Conservation (phyloP, 495 filamentous ascomycete genomes). For the Penicillium mononematosum region DNA sequence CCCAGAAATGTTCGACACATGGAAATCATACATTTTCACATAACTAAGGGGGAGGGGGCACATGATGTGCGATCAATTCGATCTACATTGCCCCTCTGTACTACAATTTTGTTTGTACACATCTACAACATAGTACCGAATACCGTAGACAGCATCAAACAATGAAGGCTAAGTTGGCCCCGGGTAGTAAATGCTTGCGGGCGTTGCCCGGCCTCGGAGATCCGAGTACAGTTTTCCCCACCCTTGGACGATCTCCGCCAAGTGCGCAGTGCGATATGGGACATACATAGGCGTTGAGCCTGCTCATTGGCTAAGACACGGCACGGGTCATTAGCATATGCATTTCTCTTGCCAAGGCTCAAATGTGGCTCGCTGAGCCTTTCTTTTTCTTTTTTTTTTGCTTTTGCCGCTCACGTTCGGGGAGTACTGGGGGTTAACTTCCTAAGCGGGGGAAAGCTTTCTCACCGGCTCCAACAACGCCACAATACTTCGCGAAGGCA, state of each 20-base stretch:
- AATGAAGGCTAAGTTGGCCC: conserved; percentile 1
- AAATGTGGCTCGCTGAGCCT: conserved; percentile 24
- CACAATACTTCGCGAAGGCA: conserved; percentile 6
- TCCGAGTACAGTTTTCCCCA: conserved; percentile 13
- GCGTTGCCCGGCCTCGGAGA: conserved; percentile 14
- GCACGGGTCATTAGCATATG: conserved; percentile 23
- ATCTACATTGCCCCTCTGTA: conserved; percentile 10
- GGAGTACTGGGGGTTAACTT: conserved; percentile 6
- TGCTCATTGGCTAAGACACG: conserved; percentile 23
- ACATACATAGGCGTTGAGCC: conserved; percentile 6
- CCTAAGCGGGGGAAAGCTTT: conserved; percentile 13
- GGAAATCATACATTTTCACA: conserved; percentile 8
- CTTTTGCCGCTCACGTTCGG: conserved; percentile 8
- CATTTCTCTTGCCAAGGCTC: conserved; percentile 21
- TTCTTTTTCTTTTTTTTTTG: conserved; percentile 1
- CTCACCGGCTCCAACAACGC: conserved; percentile 10
- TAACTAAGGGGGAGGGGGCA: conserved; percentile 15
- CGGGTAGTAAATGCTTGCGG: conserved; percentile 13
- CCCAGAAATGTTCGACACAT: conserved; percentile 20
- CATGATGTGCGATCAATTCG: conserved; percentile 19
- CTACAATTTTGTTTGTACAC: conserved; percentile 1
- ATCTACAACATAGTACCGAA: not conserved
- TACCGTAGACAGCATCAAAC: not conserved
- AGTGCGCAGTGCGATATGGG: conserved; percentile 19
- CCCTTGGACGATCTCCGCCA: conserved; percentile 19